Evolutionary conservation across 345 rosid genomes (phyloP).

Genomic region (Sisymbrium altissimum): DNA sequence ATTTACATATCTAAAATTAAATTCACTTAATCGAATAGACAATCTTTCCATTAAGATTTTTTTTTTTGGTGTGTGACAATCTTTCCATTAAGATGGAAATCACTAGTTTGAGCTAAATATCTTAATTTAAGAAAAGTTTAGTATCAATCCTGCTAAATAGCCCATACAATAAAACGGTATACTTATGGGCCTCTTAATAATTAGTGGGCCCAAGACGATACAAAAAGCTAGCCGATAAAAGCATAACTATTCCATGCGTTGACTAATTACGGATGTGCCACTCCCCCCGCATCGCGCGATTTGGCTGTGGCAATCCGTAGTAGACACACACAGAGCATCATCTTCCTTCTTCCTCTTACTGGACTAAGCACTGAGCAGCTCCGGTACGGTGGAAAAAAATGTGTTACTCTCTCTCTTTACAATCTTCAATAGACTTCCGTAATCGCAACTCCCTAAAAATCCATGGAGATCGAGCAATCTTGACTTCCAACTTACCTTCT

Average conservation of each 20-base stretch:
- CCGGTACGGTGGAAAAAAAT: conserved; percentile 21
- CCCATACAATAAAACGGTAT: not conserved
- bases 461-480: conserved; percentile 19
- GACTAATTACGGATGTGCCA: conserved; percentile 11
- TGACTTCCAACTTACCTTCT: conserved; percentile 13
- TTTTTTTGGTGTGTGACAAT: too few relatives aligned
- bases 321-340: not conserved
- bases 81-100: too few relatives aligned
- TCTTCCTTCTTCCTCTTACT: conserved; percentile 4
- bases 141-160: not conserved
- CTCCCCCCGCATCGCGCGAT: conserved; percentile 5
- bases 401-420: conserved; percentile 27
- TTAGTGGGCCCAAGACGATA: not conserved
- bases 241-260: not conserved
- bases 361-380: not conserved
- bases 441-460: not conserved
- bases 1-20: too few relatives aligned
- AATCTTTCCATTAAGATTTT: too few relatives aligned
- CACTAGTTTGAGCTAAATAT: too few relatives aligned
- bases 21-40: too few relatives aligned
- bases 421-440: conserved; percentile 4
- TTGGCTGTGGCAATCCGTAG: not conserved
- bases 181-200: not conserved
- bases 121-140: too few relatives aligned
- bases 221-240: too few relatives aligned